Base-by-base conservation (phyloP, 345 rosid species). In the Cardamine occulta region DNA sequence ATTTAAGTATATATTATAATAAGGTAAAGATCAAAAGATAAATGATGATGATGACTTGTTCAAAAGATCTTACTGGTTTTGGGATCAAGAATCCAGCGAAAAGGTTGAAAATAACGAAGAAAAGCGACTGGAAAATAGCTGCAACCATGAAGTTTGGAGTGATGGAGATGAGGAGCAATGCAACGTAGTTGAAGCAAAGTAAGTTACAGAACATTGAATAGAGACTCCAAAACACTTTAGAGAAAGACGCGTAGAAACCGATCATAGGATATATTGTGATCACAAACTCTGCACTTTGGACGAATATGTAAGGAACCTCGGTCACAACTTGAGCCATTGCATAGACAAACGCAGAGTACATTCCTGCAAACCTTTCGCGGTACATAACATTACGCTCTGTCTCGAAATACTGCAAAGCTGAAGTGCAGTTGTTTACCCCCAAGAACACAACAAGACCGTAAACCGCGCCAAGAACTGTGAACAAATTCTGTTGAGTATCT, bases 281-380 rank as follows among this genome's bases (percentile, higher is more conserved):
- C 65, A 81, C 79, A 47, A 75, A 89, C 24, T 73, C 71, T 18
- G 79, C 64, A 23, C 86, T 74, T 57, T 86, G 89, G 32, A 74
- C 51, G 17, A 89, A 54, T 37, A 86, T 18, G 72, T 90, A 93
- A 4, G 97, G 98, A 39, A 89, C 24, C 91, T 90, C 98, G 1
- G 88, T 77, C 19, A 81, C 70, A 70, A 93, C 91, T 85, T 88
- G 97, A 32, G 92, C 93, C 59, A 85, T 68, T 7, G 96, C 85
- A 71, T 79, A 89, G n/a, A 90, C 82, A 83, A 86, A 84, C 0
- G 92, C 74, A 39, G 97, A 86, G 84, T 90, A 89, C 97, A 86
- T 93, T 49, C 95, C 97, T 0, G 95, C 95, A 79, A 87, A 91
- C 75, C 86, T 86, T 79, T 93, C 95, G 0, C 97, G 82, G 72